Evolutionary conservation across 2,329 filamentous ascomycete genomes (phyloP), one percentile per base, ranked within the genome.

Genomic region (Talaromyces amestolkiae): DNA sequence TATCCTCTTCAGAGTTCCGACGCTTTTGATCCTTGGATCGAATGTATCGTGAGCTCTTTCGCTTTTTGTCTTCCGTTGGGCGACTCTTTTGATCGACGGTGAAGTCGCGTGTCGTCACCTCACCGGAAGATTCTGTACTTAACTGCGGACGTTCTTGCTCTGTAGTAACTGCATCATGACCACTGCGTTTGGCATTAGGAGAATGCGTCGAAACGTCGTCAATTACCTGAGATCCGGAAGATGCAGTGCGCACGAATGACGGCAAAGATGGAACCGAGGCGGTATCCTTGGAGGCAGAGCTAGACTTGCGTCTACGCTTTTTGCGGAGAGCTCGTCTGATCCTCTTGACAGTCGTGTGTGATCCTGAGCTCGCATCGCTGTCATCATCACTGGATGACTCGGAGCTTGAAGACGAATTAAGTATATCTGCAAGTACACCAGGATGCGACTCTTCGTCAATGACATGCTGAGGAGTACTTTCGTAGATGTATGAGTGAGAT

Each of bases 401-500:
- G 9, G 74, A 74, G 61, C 72, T 72, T 8, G 83, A 83, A 2
- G 89, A 91, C 0, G 88, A 87, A 67, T 93, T 89, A 69, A 96
- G 84, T 79, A 93, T 91, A 45, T 89, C 89, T 39, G 90, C 89
- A 10, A 92, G 86, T 0, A 93, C 89, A 65, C 92, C 92, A 39
- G 92, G 92, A 54, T 91, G 89, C 0, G 91, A 88, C 75, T 96
- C 92, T 71, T 93, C 91, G 71, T 96, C 92, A 69, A 96, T 93
- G 68, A 93, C 89, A 72, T 93, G 89, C 79, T 96, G 92, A 13
- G 92, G 92, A 3, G 91, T 96, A 68, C 91, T 93, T 78, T 92
- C 90, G 72, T 95, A 95, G 83, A 96, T 87, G 79, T 94, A 95
- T 11, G 90, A 86, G 74, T 96, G 92, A 1, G 91, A 93, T 78